These are phyloP conservation scores for Scutellaria barbata DNA, from an alignment of 257 asterid species.

Conservation along the genomic window DNA sequence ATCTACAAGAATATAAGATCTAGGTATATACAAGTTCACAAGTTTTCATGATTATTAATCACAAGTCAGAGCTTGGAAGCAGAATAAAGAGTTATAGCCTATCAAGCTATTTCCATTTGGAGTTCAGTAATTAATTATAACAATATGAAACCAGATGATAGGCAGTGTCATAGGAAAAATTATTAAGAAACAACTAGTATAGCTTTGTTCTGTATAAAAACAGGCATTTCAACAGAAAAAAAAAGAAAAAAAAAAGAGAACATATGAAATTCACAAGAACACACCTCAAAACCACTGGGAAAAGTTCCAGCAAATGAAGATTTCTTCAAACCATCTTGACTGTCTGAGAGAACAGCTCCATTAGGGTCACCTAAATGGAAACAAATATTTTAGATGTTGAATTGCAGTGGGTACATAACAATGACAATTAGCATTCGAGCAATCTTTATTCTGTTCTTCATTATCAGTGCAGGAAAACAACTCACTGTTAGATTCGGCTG, in stretches of 20 bases:
- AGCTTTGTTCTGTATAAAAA: not conserved
- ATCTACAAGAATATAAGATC: too few species aligned
- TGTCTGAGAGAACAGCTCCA: constrained; percentile 58
- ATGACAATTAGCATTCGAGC: not conserved
- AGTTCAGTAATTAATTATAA: constrained; percentile 5
- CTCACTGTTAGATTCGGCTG: constrained; percentile 57
- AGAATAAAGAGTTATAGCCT: not conserved
- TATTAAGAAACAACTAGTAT: not conserved
- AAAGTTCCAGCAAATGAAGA: constrained; percentile 45
- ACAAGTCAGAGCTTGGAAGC: not conserved
- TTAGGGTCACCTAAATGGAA: constrained; percentile 45
- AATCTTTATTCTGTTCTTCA: not conserved
- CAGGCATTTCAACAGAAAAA: constrained; percentile 6
- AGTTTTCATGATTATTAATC: constrained; percentile 12
- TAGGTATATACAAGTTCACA: not conserved
- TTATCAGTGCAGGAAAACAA: constrained; percentile 28
- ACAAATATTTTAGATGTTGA: constrained; percentile 32
- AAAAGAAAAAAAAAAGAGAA: not conserved
- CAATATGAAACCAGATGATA: constrained; percentile 2
- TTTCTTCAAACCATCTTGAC: constrained; percentile 43
- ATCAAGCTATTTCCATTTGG: not conserved
- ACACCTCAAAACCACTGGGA: constrained; percentile 68
- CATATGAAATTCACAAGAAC: not conserved
- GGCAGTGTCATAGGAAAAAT: not conserved
- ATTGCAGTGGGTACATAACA: constrained; percentile 22